Conservation (phyloP, 768 basidiomycete species). For the Leccinum incarnatum region DNA sequence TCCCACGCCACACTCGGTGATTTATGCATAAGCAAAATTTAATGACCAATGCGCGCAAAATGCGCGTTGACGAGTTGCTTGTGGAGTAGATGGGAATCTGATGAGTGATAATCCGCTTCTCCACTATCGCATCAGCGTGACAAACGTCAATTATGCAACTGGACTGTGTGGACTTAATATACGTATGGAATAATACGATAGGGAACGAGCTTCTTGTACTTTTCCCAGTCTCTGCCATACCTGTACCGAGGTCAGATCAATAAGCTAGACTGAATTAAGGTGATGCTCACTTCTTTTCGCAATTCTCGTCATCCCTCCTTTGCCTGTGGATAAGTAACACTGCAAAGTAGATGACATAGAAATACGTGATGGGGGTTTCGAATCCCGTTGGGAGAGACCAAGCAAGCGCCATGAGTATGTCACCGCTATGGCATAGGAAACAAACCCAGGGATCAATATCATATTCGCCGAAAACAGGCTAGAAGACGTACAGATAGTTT, state of each 20-base stretch:
- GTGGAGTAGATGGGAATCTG: not conserved
- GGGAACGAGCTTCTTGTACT: conserved; percentile 83
- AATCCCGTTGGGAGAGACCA: conserved; percentile 96
- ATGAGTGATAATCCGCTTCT: not conserved
- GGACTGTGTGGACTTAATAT: conserved; percentile 41
- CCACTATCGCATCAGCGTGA: not conserved
- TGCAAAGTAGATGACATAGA: conserved; percentile 87
- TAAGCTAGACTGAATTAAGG: not conserved
- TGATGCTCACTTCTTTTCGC: conserved; percentile 72
- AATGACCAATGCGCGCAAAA: not conserved
- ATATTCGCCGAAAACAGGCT: not conserved
- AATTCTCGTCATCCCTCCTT: conserved; percentile 86
- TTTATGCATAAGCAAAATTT: not conserved
- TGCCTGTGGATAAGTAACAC: conserved; percentile 91
- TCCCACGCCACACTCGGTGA: not conserved
- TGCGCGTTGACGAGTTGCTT: too few species aligned
- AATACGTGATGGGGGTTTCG: conserved; percentile 91
- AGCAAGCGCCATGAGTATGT: conserved; percentile 84
- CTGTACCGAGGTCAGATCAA: conserved; percentile 35
- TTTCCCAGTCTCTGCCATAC: conserved; percentile 93
- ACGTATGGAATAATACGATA: conserved; percentile 85
- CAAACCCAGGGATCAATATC: not conserved
- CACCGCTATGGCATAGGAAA: conserved; percentile 49
- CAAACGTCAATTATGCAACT: not conserved
- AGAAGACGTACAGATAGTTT: conserved; percentile 67